Evolutionary conservation across 495 filamentous ascomycete species (phyloP), one percentile per base, ranked within the genome.

Genomic region (Aspergillus leporis): DNA sequence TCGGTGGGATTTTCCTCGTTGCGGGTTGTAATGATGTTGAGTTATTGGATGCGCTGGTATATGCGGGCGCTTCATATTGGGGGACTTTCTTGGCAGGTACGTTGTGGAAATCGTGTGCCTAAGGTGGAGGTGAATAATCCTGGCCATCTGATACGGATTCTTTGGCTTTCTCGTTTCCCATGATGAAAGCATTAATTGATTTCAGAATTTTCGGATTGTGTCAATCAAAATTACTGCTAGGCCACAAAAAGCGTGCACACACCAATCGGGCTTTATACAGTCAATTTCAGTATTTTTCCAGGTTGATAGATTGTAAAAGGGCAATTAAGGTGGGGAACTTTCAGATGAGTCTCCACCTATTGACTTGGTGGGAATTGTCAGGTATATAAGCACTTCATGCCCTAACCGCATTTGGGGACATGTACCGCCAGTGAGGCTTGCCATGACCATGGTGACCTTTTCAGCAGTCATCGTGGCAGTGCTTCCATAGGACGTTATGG

Each of bases 1-100:
- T 23, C 3, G 65, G 53, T 0, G 56, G 62, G 38, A 67, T 60
- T 34, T 60, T 58, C n/a, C 6, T 34, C 19, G 56, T 64, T 43
- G 62, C 43, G 6, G 36, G 19, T 32, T 63, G 56, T 3, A 45
- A 10, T 14, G n/a, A 12, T 18, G 18, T 38, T 5, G 56, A 51
- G 23, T 18, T 13, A 36, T 16, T 32, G 40, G 53, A n/a, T 10
- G 25, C 31, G 1, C 9, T 12, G 4, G 13, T 25, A 16, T 3
- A n/a, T 19, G 31, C n/a, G 13, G 53, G 19, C 10, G 25, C 28
- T 18, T 22, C 19, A 46, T 55, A 53, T 53, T 53, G 51, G 28
- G 22, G 13, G 19, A 6, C 5, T 12, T 53, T 18, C 22, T 38
- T 9, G 6, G 51, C 8, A 13, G 31, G 23, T 36, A 7, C 22